Base-by-base conservation (phyloP, 225 moss, liverwort and hornwort genomes). In the Marchantia paleacea region DNA sequence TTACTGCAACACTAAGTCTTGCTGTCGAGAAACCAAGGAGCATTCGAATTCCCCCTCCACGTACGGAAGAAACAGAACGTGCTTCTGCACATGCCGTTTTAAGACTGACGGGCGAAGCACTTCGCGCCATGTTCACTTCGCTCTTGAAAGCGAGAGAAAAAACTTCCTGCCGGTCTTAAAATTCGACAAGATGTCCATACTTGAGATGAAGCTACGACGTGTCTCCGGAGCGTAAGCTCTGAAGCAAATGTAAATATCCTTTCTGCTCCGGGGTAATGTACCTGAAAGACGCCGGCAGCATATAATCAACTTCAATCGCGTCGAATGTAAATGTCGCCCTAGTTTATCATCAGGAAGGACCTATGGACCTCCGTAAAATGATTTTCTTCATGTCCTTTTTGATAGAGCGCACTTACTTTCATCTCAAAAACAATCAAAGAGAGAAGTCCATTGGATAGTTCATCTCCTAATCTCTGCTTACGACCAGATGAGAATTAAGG, bases 201-300 rank as follows among this genome's bases (percentile, higher is more conserved):
- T 52, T 53, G 24, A 10, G 28, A 15, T 55, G 25, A 8, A 20
- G 47, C 14, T 61, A 76, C 10, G 47, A 7, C 3, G 53, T 30
- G 51, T 90, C 93, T 48, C 93, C 95, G 77, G 85, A 89, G 74
- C 93, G 88, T 80, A 97, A 85, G 82, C 93, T 92, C 78, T 86
- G 90, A 18, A 95, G 88, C 79, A 97, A 93, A n/a, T 85, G 83
- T 80, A 97, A 76, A 63, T 95, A 97, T 15, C 93, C 95, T 30
- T 84, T 85, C 30, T 95, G 92, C 86, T 97, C 97, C 83, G 97
- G 93, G 69, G 90, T 89, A 78, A 97, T 92, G 62, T 88, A 86
- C 84, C 96, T 96, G 86, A 14, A 70, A 61, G 75, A 13, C 11
- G 16, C 19, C 12, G 26, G 13, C 10, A 58, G 39, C 29, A 26